Conservation (phyloP, 2,329 filamentous ascomycete genomes). For the Arthroderma uncinatum region DNA sequence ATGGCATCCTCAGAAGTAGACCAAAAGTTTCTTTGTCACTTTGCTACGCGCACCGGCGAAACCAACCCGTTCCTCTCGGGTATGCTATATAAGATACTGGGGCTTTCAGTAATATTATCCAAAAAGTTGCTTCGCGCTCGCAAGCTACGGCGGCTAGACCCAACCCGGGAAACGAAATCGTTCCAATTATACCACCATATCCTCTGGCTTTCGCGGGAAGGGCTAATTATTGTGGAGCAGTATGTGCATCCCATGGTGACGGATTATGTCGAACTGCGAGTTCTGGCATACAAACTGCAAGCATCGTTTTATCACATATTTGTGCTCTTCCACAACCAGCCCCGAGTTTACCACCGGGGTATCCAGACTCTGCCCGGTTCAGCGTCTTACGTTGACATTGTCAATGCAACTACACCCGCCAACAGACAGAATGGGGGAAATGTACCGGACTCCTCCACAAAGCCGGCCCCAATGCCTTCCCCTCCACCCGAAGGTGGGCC, state of each 20-base stretch:
- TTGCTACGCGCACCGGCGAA: slow-evolving; percentile 67
- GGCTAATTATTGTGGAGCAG: slow-evolving; percentile 70
- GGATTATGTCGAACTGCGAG: slow-evolving; percentile 70
- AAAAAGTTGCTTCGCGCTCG: slow-evolving; percentile 72
- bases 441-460: slow-evolving; percentile 12
- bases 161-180: slow-evolving; percentile 64
- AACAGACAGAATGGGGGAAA: slow-evolving; percentile 17
- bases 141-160: slow-evolving; percentile 71
- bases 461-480: slow-evolving; percentile 32
- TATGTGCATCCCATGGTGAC: slow-evolving; percentile 78
- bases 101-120: slow-evolving; percentile 78
- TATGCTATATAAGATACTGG: slow-evolving; percentile 82
- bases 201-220: slow-evolving; percentile 88
- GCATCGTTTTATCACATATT: slow-evolving; percentile 96
- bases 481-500: slow-evolving; percentile 47
- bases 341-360: slow-evolving; percentile 55
- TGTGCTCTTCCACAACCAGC: slow-evolving; percentile 88
- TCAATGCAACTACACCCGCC: slow-evolving; percentile 22
- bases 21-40: slow-evolving; percentile 86
- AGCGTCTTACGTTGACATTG: slow-evolving; percentile 18
- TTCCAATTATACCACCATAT: slow-evolving; percentile 82
- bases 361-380: slow-evolving; percentile 32
- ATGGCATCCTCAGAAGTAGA: slow-evolving; percentile 98
- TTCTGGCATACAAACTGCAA: slow-evolving; percentile 80
- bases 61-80: slow-evolving; percentile 63